Conservation (phyloP, 2,329 filamentous ascomycete species). For the Calonectria pseudoturangicola region DNA sequence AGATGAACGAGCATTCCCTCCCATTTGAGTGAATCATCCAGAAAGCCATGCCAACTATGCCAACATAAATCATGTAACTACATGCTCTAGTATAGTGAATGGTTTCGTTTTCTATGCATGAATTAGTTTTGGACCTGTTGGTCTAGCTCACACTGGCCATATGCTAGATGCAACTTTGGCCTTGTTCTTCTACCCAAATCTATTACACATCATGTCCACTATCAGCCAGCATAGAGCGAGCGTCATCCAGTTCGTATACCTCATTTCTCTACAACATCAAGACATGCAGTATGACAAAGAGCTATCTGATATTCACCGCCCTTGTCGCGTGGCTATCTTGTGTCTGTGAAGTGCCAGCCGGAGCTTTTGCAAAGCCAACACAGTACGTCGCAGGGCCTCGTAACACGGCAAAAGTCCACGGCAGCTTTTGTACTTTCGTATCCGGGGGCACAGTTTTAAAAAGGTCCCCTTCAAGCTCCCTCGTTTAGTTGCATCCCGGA, state of each 20-base stretch:
- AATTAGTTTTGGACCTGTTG: background rate
- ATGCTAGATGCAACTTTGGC: background rate
- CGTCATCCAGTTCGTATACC: background rate
- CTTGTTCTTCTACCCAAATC: background rate
- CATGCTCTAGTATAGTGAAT: background rate
- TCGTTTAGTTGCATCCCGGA: background rate
- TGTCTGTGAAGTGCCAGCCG: too few relatives aligned
- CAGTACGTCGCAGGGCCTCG: too few relatives aligned
- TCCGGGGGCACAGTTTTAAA: background rate
- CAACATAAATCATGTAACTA: background rate
- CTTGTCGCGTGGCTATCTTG: background rate
- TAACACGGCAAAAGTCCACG: too few relatives aligned
- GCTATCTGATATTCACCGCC: background rate
- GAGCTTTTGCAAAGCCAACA: background rate
- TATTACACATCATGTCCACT: background rate
- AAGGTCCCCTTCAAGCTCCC: background rate
- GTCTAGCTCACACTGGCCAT: background rate
- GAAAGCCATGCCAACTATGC: background rate
- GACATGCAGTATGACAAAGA: background rate
- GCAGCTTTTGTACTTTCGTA: background rate
- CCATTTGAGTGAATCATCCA: background rate
- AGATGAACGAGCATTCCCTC: background rate
- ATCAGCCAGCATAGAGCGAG: background rate
- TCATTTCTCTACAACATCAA: background rate
- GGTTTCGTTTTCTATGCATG: background rate